Base-by-base conservation (phyloP, 2,329 filamentous ascomycete genomes). In the Venturia oleaginea region DNA sequence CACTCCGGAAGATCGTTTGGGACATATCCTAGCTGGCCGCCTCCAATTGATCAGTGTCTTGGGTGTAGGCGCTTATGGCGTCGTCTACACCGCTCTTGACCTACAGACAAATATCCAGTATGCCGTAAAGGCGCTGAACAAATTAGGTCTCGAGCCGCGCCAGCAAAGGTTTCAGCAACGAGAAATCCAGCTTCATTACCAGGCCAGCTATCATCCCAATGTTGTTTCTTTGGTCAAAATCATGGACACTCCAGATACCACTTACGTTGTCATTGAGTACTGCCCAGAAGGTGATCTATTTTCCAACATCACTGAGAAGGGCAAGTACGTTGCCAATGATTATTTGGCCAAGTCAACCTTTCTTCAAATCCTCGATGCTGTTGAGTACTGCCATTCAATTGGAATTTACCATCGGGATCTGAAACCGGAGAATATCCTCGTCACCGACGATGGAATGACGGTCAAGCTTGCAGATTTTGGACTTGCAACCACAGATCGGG, bases 401-500 rank as follows among this genome's bases (percentile, higher is more conserved):
- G 92, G 92, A 72, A 96, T 99, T 74, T 99, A 96, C 82, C 94
- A 99, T 78, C 84, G 94, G 77, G 94, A 99, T 76, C 82, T 99
- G 67, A 99, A 99, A 83, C 94, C 94, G 66, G 94, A 99, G 81
- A 99, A 99, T 77, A 91, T 99, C 69, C 81, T 99, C 73, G 93
- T 99, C 65, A 89, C 90, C 71, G 89, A 96, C 79, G 82, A 87
- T 68, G 93, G 93, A 69, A 86, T 88, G 78, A 94, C 91, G 42
- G 91, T 96, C 73, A 96, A 97, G 80, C 84, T 99, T 69, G 94
- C 93, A 69, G 94, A 99, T 78, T 99, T 99, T 82, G 94, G 94
- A 74, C 85, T 99, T 64, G 94, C 94, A 66, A 97, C 92, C 30
- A 87, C 86, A 65, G 90, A 93, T 69, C 83, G 86, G 69, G 82